Base-by-base conservation (phyloP, 177 flowering plant species). In the Telopea speciosissima region DNA sequence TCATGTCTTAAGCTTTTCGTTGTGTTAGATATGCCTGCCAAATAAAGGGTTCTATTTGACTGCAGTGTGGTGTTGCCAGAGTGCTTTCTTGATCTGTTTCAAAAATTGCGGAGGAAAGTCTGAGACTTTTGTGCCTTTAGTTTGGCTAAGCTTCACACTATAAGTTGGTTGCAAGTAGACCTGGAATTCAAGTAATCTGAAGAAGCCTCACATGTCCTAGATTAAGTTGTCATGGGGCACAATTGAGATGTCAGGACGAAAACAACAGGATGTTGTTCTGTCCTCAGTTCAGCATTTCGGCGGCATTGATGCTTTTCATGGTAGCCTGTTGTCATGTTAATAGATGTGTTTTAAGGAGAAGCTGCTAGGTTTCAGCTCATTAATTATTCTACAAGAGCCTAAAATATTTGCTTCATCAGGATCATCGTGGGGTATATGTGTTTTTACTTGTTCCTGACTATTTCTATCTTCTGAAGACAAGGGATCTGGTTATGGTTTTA, bases 291-390 rank as follows among this genome's bases (percentile, higher is more conserved):
- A 7, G 63, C 21, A 67, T n/a, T 40, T 26, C 1, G 17, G 60
- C 33, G 40, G n/a, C 22, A 26, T 52, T 59, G 66, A 24, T 68
- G 49, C 23, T 7, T 58, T 21, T 21, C 23, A 19, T n/a, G 23
- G 22, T 58, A 19, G 23, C 61, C 58, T 52, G 69, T 59, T 59
- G 58, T 9, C 19, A 60, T 31, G 56, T 14, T 10, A 64, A 33
- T 62, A 42, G 61, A 36, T 66, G 59, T 71, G 44, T 61, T 44
- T 14, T 63, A 58, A 69, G 64, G 54, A 63, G 74, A 62, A 61
- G 72, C 40, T 63, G 8, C 44, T 63, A 33, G 68, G 52, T 65
- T 66, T 78, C 72, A 44, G 62, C 21, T 59, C 44, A 52, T 60
- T 12, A 26, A 58, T 69, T 68, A 45, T 36, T 44, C 52, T 42